Evolutionary conservation across 2,329 filamentous ascomycete species (phyloP), one percentile per base, ranked within the genome.

Genomic region (Mollisiaceae sp.): DNA sequence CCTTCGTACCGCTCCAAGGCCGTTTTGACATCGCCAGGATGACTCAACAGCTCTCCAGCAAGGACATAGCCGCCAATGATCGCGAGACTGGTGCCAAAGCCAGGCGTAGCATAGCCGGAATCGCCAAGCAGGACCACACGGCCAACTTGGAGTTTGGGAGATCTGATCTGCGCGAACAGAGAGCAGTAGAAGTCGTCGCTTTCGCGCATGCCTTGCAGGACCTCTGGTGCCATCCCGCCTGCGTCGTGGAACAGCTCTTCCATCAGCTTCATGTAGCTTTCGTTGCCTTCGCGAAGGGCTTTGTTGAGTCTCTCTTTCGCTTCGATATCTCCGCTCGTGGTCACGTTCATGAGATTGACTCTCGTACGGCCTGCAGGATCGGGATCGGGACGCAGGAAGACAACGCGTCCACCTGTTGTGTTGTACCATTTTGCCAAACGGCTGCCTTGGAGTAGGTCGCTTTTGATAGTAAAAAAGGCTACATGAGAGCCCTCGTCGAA

Each of bases 51-150:
- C 32, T 55, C 50, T 47, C 86, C 86, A 0, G 85, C 86, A 4
- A 89, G 77, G 2, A 86, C 75, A 70, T 88, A 89, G 0, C 84
- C 83, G 0, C 82, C 81, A 0, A 83, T 71, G 0, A 88, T 70
- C 0, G 81, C 80, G 0, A 78, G 69, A 1, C 81, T 82, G 0
- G 83, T 85, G 0, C 85, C 85, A 76, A 83, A 80, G 0, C 85
- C 86, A 0, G 81, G 82, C 3, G 82, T 66, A 75, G 85, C 1
- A 85, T 84, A 69, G 86, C 85, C 1, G 82, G 86, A 83, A 68
- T 89, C 86, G 0, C 86, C 86, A 0, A 87, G 61, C 0, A 87
- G 75, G 1, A 78, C 80, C 3, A 86, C 79, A 0, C 84, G 80
- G 0, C 82, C 81, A 0, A 75, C 75, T 2, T 75, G 80, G 80